Evolutionary conservation across 768 basidiomycete species (phyloP).

Genomic region (Hericium rajendrae): DNA sequence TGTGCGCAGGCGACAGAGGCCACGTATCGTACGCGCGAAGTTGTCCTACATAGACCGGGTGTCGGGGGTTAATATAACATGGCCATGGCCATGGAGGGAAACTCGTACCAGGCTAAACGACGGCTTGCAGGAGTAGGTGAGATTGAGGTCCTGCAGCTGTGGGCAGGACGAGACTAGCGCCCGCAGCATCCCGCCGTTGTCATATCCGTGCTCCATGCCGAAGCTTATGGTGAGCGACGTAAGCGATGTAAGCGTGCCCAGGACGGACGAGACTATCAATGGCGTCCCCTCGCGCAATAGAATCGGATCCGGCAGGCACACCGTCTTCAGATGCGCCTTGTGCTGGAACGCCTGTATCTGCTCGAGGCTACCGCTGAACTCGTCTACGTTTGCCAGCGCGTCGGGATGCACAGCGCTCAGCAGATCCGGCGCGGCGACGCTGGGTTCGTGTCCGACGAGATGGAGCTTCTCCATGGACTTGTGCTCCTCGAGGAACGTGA

Average conservation of each 20-base stretch:
- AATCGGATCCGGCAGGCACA: constrained; percentile 58
- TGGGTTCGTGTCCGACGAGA: constrained; percentile 32
- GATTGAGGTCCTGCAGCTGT: constrained; percentile 48
- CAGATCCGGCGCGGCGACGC: constrained; percentile 7
- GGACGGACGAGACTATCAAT: constrained; percentile 47
- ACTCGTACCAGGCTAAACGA: constrained; percentile 60
- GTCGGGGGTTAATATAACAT: not conserved
- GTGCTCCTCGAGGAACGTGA: constrained; percentile 61
- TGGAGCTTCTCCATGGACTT: constrained; percentile 36
- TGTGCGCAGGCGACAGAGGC: constrained; percentile 53
- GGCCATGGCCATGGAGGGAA: not conserved
- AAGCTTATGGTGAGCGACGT: constrained; percentile 56
- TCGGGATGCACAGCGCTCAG: constrained; percentile 16
- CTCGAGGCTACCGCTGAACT: constrained; percentile 57
- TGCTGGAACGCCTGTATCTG: constrained; percentile 54
- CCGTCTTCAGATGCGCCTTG: constrained; percentile 33
- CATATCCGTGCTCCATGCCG: constrained; percentile 58
- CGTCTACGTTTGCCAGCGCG: constrained; percentile 21
- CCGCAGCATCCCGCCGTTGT: constrained; percentile 59
- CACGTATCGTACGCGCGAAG: constrained; percentile 52
- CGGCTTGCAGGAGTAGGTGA: constrained; percentile 59
- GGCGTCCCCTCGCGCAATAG: constrained; percentile 60
- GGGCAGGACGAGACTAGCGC: constrained; percentile 61
- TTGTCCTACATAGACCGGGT: constrained; percentile 33
- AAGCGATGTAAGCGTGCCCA: constrained; percentile 46